phyloP scores from a whole-genome alignment of 1,284 basidiomycete species.

The Ustilago trichophora region DNA sequence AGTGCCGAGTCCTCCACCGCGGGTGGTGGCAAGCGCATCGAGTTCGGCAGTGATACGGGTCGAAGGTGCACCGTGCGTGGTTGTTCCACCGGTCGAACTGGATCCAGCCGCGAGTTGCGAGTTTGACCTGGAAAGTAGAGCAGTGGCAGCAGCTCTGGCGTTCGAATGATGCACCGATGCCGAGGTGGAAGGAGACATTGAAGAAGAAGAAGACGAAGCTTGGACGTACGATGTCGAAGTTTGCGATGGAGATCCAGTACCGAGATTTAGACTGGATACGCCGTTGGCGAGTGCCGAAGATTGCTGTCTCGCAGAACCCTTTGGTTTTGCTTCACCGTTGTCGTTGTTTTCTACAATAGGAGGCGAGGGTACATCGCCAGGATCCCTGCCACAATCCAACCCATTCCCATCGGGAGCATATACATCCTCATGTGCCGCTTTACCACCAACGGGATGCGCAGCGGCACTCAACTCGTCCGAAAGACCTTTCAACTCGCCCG shows the following conservation, averaged over 20 bases:
- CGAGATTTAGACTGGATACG: constrained; percentile 31
- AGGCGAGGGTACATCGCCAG: constrained; percentile 23
- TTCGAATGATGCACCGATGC: constrained; percentile 16
- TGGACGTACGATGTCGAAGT: constrained; percentile 19
- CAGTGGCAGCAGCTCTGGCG: constrained; percentile 27
- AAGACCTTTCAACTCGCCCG: constrained; percentile 24
- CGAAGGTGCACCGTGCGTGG: constrained; percentile 3
- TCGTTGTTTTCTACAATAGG: background rate
- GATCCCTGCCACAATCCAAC: constrained; percentile 44
- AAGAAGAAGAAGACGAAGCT: constrained; percentile 1
- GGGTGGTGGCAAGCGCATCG: constrained; percentile 24
- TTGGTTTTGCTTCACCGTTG: background rate
- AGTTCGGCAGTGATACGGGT: constrained; percentile 14
- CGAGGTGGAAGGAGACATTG: constrained; percentile 2
- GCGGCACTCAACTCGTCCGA: constrained; percentile 7
- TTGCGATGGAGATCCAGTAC: constrained; percentile 8
- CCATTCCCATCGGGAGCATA: constrained; percentile 45
- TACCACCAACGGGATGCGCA: constrained; percentile 14
- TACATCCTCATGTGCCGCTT: constrained; percentile 10
- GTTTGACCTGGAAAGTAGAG: constrained; percentile 24
- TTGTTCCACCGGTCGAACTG: too few species aligned
- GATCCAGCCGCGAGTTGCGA: background rate
- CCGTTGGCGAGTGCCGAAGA: constrained; percentile 24
- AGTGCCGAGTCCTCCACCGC: constrained; percentile 58
- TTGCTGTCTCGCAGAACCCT: constrained; percentile 8